Percentiles rank a stretch among this genome's conserved stretches.
phyloP scores from a whole-genome alignment of 345 rosid genomes.

The Brassica cretica region DNA sequence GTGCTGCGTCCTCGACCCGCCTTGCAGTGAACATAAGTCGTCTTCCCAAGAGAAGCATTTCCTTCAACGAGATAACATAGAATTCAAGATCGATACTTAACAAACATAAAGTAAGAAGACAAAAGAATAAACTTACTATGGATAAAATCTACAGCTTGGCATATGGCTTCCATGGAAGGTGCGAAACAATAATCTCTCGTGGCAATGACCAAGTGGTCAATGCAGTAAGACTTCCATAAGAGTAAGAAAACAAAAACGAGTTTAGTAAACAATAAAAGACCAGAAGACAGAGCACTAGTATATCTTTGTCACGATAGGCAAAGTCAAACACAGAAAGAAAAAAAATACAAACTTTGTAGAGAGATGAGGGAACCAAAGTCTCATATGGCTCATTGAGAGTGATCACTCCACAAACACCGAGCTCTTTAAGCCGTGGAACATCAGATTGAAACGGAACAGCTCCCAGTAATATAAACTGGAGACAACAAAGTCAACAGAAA shows the following conservation, averaged over 20 bases:
- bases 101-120: neutral
- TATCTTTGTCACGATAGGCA: neutral
- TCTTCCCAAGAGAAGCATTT: conserved; percentile 54
- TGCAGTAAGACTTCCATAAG: conserved; percentile 61
- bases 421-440: conserved; percentile 67
- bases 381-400: conserved; percentile 81
- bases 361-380: conserved; percentile 79
- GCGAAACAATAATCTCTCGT: conserved; percentile 98
- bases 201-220: conserved; percentile 92
- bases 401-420: conserved; percentile 73
- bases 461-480: conserved; percentile 70
- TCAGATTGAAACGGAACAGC: conserved; percentile 83
- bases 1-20: conserved; percentile 99
- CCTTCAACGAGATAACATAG: conserved; percentile 44
- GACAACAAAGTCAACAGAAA: neutral
- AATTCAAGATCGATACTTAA: conserved; percentile 11
- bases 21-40: conserved; percentile 95
- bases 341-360: conserved; percentile 57
- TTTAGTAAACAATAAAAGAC: conserved; percentile 13
- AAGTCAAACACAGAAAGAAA: neutral
- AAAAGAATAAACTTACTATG: conserved; percentile 52
- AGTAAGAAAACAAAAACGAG: conserved; percentile 2
- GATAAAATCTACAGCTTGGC: conserved; percentile 85
- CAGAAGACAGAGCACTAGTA: conserved; percentile 8
- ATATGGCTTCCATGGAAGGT: conserved; percentile 73